A percentile compares a stretch with the other conserved stretches of the same genome.
Evolutionary conservation across 2,329 filamentous ascomycete genomes (phyloP).

Genomic region (Chrysosphaeria jannelii): DNA sequence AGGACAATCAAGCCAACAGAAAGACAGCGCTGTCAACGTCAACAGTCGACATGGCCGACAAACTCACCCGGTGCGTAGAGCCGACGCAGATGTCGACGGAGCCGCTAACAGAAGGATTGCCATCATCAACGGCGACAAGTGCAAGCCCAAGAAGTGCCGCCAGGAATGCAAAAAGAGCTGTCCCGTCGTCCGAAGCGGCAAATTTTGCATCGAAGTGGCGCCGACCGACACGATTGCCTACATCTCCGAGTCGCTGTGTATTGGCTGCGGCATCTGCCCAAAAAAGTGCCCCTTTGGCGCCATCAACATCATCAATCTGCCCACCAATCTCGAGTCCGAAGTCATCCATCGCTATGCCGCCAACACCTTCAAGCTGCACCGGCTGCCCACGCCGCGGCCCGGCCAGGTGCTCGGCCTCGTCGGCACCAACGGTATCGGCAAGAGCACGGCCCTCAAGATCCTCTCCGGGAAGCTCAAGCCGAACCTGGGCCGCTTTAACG

Average conservation of each 20-base stretch:
- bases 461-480: constrained; percentile 96
- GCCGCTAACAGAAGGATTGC: too few species aligned
- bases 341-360: constrained; percentile 96
- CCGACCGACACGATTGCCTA: constrained; percentile 82
- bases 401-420: constrained; percentile 90
- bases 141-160: constrained; percentile 92
- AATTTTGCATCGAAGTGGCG: constrained; percentile 66
- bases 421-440: constrained; percentile 98
- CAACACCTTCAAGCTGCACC: constrained; percentile 98
- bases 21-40: too few species aligned
- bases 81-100: too few species aligned
- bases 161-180: constrained; percentile 99
- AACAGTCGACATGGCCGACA: too few species aligned
- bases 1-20: too few species aligned
- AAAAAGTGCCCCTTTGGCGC: constrained; percentile 98
- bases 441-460: constrained; percentile 98
- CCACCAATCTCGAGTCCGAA: constrained; percentile 93
- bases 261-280: constrained; percentile 96
- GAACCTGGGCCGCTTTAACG: constrained; percentile 80
- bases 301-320: constrained; percentile 99
- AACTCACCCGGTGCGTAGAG: too few species aligned
- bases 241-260: constrained; percentile 81
- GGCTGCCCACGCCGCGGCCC: constrained; percentile 79
- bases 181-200: constrained; percentile 87
- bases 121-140: constrained; percentile 97